A percentile compares a stretch with the other conserved stretches of the same genome.
These are phyloP conservation scores for Saccharomycopsis selenospora DNA, from an alignment of 805 yeast genomes.

Conservation along the genomic window DNA sequence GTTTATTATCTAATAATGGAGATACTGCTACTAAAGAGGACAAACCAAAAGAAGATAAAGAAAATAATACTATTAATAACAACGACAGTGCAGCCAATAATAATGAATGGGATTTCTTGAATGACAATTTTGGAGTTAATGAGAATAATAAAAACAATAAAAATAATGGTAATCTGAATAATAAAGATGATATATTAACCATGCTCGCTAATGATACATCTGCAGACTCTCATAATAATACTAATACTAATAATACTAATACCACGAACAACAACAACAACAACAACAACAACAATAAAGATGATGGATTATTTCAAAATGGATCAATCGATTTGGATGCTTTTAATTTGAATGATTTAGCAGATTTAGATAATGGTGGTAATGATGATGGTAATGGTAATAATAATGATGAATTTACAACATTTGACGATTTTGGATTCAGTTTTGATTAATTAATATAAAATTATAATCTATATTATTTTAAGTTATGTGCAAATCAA, in stretches of 20 bases:
- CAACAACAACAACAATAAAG: not conserved
- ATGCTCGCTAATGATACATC: not conserved
- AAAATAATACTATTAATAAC: not conserved
- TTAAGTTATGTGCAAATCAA: too few relatives aligned
- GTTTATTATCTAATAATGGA: conserved; percentile 1
- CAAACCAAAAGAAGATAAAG: not conserved
- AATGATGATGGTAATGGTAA: conserved; percentile 1
- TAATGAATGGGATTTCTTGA: conserved; percentile 9
- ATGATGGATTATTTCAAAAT: conserved; percentile 5
- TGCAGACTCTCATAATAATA: not conserved
- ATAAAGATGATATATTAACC: not conserved
- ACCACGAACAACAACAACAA: not conserved
- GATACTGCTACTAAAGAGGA: not conserved
- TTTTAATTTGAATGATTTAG: conserved; percentile 18
- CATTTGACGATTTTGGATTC: conserved; percentile 19
- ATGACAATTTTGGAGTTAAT: not conserved
- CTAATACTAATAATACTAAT: not conserved
- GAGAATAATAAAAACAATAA: not conserved
- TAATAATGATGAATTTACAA: conserved; percentile 1
- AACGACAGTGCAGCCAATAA: not conserved
- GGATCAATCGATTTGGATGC: conserved; percentile 14
- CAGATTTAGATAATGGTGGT: conserved; percentile 6
- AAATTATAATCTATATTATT: too few relatives aligned
- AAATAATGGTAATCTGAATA: not conserved
- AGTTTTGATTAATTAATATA: conserved; percentile 7